Percentiles rank a stretch among this genome's conserved stretches.
Conservation (phyloP, 164 flowering plant genomes). For the Paratinospora sagittata region DNA sequence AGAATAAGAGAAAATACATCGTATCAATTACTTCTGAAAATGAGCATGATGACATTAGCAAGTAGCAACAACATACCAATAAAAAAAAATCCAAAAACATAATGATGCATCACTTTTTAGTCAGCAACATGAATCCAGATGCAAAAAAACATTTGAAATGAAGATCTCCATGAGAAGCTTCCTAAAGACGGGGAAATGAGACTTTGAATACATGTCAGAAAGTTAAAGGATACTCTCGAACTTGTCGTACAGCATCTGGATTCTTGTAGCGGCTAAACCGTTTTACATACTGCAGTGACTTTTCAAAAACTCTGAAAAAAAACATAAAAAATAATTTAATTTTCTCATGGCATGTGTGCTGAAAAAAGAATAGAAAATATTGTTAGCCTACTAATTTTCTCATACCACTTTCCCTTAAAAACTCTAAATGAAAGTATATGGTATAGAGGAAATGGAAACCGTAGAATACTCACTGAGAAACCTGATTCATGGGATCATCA, state of each 20-base stretch:
- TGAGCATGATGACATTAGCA: too few relatives aligned
- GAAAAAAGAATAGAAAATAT: not conserved
- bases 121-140: not conserved
- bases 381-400: too few relatives aligned
- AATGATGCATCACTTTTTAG: not conserved
- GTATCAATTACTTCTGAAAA: too few relatives aligned
- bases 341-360: not conserved
- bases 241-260: constrained; percentile 96
- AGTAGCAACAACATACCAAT: too few relatives aligned
- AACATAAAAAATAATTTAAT: not conserved
- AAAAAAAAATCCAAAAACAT: too few relatives aligned
- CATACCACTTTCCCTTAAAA: too few relatives aligned
- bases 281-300: constrained; percentile 95
- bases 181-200: not conserved
- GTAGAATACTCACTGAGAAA: constrained; percentile 75
- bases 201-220: not conserved
- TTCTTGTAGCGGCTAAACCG: constrained; percentile 98
- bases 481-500: constrained; percentile 82
- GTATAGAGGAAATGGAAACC: not conserved
- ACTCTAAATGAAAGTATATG: too few relatives aligned
- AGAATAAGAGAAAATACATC: too few relatives aligned
- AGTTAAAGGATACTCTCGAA: constrained; percentile 83
- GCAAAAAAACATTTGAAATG: not conserved
- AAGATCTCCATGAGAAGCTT: not conserved
- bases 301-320: constrained; percentile 79